A percentile compares a stretch with the other conserved stretches of the same genome.
phyloP scores from a whole-genome alignment of 179 eudicot species.

The Actinidia arguta region DNA sequence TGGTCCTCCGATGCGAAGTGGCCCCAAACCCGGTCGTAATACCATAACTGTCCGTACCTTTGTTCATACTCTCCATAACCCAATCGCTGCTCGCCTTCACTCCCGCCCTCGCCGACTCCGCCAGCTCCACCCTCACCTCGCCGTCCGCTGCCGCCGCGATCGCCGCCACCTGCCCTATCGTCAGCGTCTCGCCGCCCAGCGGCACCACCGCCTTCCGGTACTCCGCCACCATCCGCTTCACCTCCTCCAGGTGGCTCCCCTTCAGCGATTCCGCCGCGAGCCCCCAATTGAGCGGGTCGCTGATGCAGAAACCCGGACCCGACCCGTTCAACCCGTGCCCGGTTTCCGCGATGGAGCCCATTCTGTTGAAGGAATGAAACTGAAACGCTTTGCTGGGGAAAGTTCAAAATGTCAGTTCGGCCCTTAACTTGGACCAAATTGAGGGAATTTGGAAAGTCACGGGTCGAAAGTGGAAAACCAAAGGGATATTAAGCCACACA shows the following conservation, averaged over 20 bases:
- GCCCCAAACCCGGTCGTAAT: conserved; percentile 87
- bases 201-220: conserved; percentile 35
- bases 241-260: conserved; percentile 54
- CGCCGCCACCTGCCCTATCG: conserved; percentile 50
- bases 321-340: background rate
- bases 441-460: background rate
- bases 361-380: background rate
- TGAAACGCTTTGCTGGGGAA: background rate
- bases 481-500: background rate
- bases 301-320: background rate
- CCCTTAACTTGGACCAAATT: background rate
- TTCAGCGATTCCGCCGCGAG: conserved; percentile 42
- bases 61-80: conserved; percentile 84
- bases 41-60: conserved; percentile 75
- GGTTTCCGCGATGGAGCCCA: background rate
- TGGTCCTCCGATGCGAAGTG: conserved; percentile 79
- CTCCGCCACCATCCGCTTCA: conserved; percentile 58
- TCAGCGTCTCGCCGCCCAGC: conserved; percentile 44
- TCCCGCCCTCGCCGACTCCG: conserved; percentile 55
- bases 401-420: background rate
- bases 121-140: conserved; percentile 51
- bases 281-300: conserved; percentile 51
- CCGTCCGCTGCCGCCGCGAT: conserved; percentile 24
- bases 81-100: conserved; percentile 81
- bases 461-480: background rate